phyloP scores from a whole-genome alignment of 1,284 basidiomycete species.

The Prillingera fragicola region DNA sequence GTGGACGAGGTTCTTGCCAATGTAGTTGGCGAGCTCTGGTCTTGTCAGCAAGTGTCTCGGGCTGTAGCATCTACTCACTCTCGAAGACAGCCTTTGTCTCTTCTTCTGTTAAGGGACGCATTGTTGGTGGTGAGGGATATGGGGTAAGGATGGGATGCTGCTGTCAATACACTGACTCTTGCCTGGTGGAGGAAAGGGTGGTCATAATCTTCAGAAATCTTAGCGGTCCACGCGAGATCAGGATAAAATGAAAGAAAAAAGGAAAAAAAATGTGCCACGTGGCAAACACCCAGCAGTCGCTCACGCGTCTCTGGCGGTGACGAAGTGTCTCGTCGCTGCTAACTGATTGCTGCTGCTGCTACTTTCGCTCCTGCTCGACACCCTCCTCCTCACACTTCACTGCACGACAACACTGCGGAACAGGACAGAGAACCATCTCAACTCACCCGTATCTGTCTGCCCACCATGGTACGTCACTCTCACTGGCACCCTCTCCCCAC shows the following conservation, averaged over 20 bases:
- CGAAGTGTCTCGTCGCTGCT: too few relatives aligned
- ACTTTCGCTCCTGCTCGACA: slow-evolving; percentile 1
- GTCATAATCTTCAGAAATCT: slow-evolving; percentile 21
- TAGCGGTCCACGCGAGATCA: slow-evolving; percentile 3
- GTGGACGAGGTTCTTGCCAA: slow-evolving; percentile 50
- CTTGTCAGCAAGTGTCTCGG: neutral
- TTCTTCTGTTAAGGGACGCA: slow-evolving; percentile 50
- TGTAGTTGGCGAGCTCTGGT: slow-evolving; percentile 50
- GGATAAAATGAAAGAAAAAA: slow-evolving; percentile 10
- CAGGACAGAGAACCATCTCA: slow-evolving; percentile 1
- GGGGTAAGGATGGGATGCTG: too few relatives aligned
- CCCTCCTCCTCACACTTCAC: neutral
- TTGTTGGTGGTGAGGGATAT: slow-evolving; percentile 18
- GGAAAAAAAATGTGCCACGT: slow-evolving; percentile 14
- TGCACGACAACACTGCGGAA: neutral
- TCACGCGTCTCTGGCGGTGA: too few relatives aligned
- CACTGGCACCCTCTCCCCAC: neutral
- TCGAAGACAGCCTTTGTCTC: slow-evolving; percentile 51
- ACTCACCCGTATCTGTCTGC: neutral
- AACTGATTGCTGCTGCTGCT: too few relatives aligned
- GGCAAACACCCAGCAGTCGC: too few relatives aligned
- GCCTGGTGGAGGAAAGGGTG: too few relatives aligned
- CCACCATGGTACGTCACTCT: slow-evolving; percentile 17
- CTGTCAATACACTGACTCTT: too few relatives aligned
- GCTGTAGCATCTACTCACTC: slow-evolving; percentile 32